phyloP scores from a whole-genome alignment of 2,329 filamentous ascomycete genomes.

The Pseudonectria foliicola region DNA sequence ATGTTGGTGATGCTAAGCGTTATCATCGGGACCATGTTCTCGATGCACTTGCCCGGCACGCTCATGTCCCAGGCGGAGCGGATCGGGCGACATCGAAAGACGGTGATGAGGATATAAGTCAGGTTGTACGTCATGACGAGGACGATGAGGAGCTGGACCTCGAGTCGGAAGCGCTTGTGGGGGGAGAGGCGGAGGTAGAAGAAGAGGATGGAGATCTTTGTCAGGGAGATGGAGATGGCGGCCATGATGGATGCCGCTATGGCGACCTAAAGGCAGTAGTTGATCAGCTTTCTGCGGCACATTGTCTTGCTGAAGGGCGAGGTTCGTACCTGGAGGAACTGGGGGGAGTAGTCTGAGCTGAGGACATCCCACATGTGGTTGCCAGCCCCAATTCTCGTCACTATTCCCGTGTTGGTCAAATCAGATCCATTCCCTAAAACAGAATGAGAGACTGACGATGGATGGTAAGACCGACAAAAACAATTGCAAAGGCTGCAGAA shows the following conservation, averaged over 20 bases:
- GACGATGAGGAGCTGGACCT: conserved; percentile 20
- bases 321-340: conserved; percentile 16
- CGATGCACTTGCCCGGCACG: conserved; percentile 31
- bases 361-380: conserved; percentile 24
- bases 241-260: conserved; percentile 35
- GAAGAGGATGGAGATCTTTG: conserved; percentile 38
- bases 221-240: conserved; percentile 30
- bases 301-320: neutral
- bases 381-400: conserved; percentile 19
- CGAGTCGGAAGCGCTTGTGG: conserved; percentile 13
- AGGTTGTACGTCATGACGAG: conserved; percentile 34
- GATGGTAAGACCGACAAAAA: conserved; percentile 16
- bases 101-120: conserved; percentile 31
- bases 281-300: neutral
- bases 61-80: conserved; percentile 34
- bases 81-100: conserved; percentile 36
- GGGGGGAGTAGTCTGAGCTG: conserved; percentile 12
- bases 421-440: rapidly evolving
- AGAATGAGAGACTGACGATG: conserved; percentile 10
- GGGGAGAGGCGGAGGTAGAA: conserved; percentile 38
- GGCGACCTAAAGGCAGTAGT: conserved; percentile 14
- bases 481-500: conserved; percentile 17
- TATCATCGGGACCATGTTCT: conserved; percentile 25
- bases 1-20: conserved; percentile 32
- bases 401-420: conserved; percentile 10